Evolutionary conservation across 1,139 yeast genomes (phyloP).

Genomic region (Lodderomyces margitis): DNA sequence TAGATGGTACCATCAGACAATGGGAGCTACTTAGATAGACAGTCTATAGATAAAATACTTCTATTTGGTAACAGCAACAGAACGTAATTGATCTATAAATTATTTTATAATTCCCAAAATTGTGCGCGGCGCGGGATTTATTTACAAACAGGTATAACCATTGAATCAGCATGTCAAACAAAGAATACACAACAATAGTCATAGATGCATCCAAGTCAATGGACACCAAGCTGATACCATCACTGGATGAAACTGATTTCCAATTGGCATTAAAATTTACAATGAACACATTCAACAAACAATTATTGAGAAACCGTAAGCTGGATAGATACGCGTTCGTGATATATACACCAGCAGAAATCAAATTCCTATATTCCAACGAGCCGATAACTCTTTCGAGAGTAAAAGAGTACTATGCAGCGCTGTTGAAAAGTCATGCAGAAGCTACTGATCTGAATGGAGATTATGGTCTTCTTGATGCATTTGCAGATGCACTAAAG

Average conservation of each 20-base stretch:
- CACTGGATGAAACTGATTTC: slow-evolving; percentile 7
- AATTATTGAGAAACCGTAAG: slow-evolving; percentile 14
- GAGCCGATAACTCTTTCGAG: slow-evolving; percentile 24
- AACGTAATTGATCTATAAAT: no score
- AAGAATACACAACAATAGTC: slow-evolving; percentile 52
- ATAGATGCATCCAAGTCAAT: slow-evolving; percentile 14
- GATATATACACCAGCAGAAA: slow-evolving; percentile 9
- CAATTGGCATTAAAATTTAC: slow-evolving; percentile 7
- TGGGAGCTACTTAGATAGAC: slow-evolving; percentile 45
- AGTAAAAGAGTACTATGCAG: slow-evolving; percentile 16
- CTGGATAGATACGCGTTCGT: slow-evolving; percentile 13
- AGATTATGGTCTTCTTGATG: slow-evolving; percentile 23
- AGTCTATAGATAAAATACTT: neutral
- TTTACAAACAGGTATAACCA: neutral
- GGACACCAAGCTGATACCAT: slow-evolving; percentile 4
- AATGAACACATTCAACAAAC: slow-evolving; percentile 10
- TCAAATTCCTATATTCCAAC: slow-evolving; percentile 25
- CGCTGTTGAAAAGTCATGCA: slow-evolving; percentile 12
- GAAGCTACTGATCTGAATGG: slow-evolving; percentile 5
- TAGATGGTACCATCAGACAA: slow-evolving; percentile 75
- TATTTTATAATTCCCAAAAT: no score
- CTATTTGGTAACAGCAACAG: no score
- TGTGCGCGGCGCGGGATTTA: no score
- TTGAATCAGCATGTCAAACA: slow-evolving; percentile 17
- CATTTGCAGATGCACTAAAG: slow-evolving; percentile 24